Base-by-base conservation (phyloP, 495 filamentous ascomycete species). In the Paragyromitra xinjiangensis region DNA sequence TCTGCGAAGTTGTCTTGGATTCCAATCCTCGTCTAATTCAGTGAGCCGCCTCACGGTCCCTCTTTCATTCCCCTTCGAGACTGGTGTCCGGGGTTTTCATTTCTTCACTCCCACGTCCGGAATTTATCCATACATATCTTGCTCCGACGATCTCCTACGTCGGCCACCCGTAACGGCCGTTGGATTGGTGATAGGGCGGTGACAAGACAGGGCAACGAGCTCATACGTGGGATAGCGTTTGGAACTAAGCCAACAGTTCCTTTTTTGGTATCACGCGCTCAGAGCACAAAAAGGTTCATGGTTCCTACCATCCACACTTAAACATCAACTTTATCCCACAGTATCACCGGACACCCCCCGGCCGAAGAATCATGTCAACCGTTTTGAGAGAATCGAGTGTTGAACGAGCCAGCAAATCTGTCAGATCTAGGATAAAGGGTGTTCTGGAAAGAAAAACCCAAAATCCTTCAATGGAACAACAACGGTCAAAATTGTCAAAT, bases 1-100 rank as follows among this genome's bases (percentile, higher is more conserved):
- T 79, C 77, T 79, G 75, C 75, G 37, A 72, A 72, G 68, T 66
- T 79, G 77, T 79, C 77, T 79, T 78, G 77, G 74, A 67, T 68
- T 24, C 42, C 2, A 78, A 65, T 66, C 55, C 59, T 79, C 77
- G 77, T 78, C 70, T 79, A 71, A 67, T 66, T 65, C 77, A 61
- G 70, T 61, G 68, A 71, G 61, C 73, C 76, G 61, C 51, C 66
- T 72, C 77, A 79, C 77, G 77, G 77, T 56, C 77, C 74, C 34
- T 67, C 45, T 78, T 12, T 9, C 48, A 62, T 77, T 56, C 64
- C 65, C 56, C 51, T 62, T 73, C 53, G 61, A 79, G 77, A 51
- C 53, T 77, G 58, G 74, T 48, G 75, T 67, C 75, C 77, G 77
- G 64, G 24, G 44, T 34, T 79, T 78, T 78, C 77, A 67, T 71